Evolutionary conservation across 2,329 filamentous ascomycete genomes (phyloP), one percentile per base, ranked within the genome.

Genomic region (Cladosporium sp.): DNA sequence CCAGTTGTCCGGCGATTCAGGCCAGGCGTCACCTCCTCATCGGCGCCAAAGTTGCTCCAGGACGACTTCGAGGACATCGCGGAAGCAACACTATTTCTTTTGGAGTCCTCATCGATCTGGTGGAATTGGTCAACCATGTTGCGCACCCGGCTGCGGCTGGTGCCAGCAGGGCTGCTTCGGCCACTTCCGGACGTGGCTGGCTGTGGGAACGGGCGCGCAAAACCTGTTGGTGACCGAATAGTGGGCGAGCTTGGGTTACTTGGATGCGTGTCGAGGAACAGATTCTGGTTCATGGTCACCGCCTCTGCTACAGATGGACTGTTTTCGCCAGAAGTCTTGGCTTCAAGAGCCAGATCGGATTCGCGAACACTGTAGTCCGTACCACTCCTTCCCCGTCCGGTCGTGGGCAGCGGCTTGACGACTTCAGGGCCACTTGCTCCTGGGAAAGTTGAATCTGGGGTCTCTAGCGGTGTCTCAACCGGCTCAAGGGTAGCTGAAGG

Each of bases 111-210:
- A 14, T 74, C 72, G 53, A 82, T 77, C 26, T 83, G 79, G 52
- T 81, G 78, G 68, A 83, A 83, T 66, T 78, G 84, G 26, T 79
- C 82, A 40, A 83, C 83, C 52, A 86, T 76, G 68, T 84, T 81
- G 62, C 81, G 78, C 4, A 85, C 84, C 53, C 82, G 78, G 46
- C 80, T 78, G 71, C 83, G 84, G 44, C 78, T 78, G 10, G 82
- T 81, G 14, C 40, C 44, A 26, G 50, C 62, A 52, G 59, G 72
- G 49, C 71, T 73, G 57, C 72, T 67, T 21, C 70, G 61, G 56
- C 71, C 66, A 49, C 64, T 70, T 18, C 67, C 67, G 23, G 68
- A 69, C 28, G 67, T 66, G 16, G 59, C 66, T 55, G 66, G 53
- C 0, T 67, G 65, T 28, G 60, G 53, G 12, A 69, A 44, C 7